Percentiles rank a stretch among this genome's conserved stretches.
Evolutionary conservation across 2,329 filamentous ascomycete genomes (phyloP).

Genomic region (Chaetothyriales sp.): DNA sequence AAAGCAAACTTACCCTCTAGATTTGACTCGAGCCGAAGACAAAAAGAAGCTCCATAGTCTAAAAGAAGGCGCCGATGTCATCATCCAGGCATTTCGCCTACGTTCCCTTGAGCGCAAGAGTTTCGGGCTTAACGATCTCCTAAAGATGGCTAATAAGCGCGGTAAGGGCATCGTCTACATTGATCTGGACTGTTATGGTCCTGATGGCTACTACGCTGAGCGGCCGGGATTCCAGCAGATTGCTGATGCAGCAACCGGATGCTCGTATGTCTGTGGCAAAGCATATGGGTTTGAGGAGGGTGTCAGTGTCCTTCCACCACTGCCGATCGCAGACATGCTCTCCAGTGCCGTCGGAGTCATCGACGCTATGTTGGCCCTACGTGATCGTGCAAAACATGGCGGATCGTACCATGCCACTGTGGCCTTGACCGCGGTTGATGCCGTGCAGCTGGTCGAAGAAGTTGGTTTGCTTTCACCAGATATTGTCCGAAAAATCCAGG

Average conservation of each 20-base stretch:
- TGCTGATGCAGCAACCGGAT: conserved; percentile 29
- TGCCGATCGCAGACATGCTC: conserved; percentile 48
- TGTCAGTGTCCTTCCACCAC: conserved; percentile 31
- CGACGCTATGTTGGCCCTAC: conserved; percentile 50
- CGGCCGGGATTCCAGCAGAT: conserved; percentile 40
- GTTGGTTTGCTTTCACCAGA: conserved; percentile 24
- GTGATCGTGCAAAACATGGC: conserved; percentile 47
- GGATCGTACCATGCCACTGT: conserved; percentile 29
- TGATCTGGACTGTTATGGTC: conserved; percentile 38
- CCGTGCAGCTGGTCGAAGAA: conserved; percentile 21
- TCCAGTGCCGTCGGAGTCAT: conserved; percentile 59
- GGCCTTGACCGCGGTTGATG: conserved; percentile 23
- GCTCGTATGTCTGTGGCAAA: conserved; percentile 24
- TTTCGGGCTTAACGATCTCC: conserved; percentile 36
- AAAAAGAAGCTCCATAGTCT: conserved; percentile 29
- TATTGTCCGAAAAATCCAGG: conserved; percentile 10
- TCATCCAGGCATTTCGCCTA: conserved; percentile 40
- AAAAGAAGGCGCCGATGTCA: conserved; percentile 37
- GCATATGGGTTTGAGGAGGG: conserved; percentile 23
- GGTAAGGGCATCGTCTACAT: conserved; percentile 35
- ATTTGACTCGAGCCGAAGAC: conserved; percentile 32
- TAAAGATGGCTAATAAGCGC: conserved; percentile 27
- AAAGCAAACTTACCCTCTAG: conserved; percentile 48
- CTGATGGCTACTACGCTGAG: conserved; percentile 31
- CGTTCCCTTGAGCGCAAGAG: conserved; percentile 42